Base-by-base conservation (phyloP, 2,329 filamentous ascomycete genomes). In the Aspergillus ibericus region DNA sequence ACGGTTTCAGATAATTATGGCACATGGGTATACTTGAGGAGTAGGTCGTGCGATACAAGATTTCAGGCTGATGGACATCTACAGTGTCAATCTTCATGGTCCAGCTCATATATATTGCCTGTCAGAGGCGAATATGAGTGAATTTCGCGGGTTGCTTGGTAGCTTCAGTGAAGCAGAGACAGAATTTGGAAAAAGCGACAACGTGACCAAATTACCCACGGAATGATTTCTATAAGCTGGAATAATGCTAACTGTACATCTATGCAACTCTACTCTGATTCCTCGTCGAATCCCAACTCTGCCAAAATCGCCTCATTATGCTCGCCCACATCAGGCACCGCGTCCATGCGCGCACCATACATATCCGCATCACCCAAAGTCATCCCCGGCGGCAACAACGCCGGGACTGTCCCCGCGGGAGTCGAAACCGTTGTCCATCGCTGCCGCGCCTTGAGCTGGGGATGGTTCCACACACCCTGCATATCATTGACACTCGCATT, bases 401-500 rank as follows among this genome's bases (percentile, higher is more conserved):
- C 80, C 1, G 80, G 78, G 15, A 85, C 74, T 3, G 18, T 63
- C 0, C 83, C 82, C 1, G 64, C 70, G 0, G 81, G 75, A 0
- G 80, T 84, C 16, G 81, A 68, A 10, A 85, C 73, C 51, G 83
- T 70, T 0, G 79, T 78, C 82, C 82, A 85, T 10, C 83, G 71
- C 0, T 72, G 69, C n/a, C 83, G 71, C 1, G 82, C 82, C 42
- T 72, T 67, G 0, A 85, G 73, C 59, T 85, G 83, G 1, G 79
- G 79, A 60, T 85, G 83, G 0, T 79, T 68, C 83, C 83, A 85
- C 0, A 85, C 75, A 3, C 75, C 81, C 10, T 80, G 72, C 81
- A 85, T 83, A 46, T 82, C 78, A 55, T 83, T 84, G 20, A 85
- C 76, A 35, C 77, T 82, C 3, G 82, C 82, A 62, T 85, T 85